Evolutionary conservation across 805 yeast species (phyloP), one percentile per base, ranked within the genome.

Genomic region (Candida palmyrensis): DNA sequence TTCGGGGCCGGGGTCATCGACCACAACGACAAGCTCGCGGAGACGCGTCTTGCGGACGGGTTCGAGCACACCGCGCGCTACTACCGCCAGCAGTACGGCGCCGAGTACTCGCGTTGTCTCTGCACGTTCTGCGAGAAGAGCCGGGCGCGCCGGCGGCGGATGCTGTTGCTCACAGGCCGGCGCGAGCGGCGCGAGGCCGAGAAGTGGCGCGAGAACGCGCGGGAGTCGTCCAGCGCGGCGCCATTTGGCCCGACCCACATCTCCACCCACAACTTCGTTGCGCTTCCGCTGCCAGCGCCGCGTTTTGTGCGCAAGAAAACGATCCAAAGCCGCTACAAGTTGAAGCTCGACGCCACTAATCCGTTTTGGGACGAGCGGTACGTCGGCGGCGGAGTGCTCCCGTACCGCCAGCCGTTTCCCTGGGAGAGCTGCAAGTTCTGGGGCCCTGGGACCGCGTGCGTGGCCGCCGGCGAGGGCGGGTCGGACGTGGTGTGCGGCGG

Each of bases 21-120:
- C 27, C 59, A 54, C 29, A 44, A 54, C 25, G 59, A 54, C 33
- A 51, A 47, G 36, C 35, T 54, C 7, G 57, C 50, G 24, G 44
- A 43, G 29, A 35, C 39, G 3, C 18, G 43, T 10, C 28, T 54
- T 7, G 46, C 41, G 29, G 25, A 33, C 9, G 27, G 41, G 5
- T 54, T 45, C 26, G 44, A 37, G 26, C 16, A 16, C 5, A 53
- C 59, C 5, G 33, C 47, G 15, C 37, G 33, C 15, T 25, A 36
- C 18, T 55, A 49, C 34, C 35, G 32, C 27, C 27, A 25, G 7
- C 28, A 15, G 12, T 45, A 30, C 32, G 36, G 38, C 8, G 43
- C 44, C 13, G 44, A 41, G 4, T 44, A 45, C 21, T 36, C 48
- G n/a, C 29, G 49, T 14, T 54, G 59, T 20, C 42, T 39, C 27